Evolutionary conservation across 1,284 basidiomycete species (phyloP).

Genomic region (Exobasidium rhododendri): DNA sequence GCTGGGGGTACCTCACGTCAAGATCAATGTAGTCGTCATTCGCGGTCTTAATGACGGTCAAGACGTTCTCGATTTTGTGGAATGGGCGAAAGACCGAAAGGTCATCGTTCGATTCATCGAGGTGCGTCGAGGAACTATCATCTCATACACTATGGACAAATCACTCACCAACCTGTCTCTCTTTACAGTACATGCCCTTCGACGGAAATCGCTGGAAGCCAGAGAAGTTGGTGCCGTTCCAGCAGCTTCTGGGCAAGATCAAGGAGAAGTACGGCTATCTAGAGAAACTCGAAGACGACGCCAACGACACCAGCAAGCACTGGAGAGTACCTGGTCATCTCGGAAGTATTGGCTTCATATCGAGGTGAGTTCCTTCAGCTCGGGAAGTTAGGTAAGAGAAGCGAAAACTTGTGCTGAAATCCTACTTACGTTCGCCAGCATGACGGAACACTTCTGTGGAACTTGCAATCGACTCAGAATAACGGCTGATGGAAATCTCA

Average conservation of each 20-base stretch:
- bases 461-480: slow-evolving; percentile 78
- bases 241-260: background rate
- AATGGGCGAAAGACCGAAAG: slow-evolving; percentile 65
- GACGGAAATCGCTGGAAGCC: slow-evolving; percentile 70
- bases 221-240: slow-evolving; percentile 8
- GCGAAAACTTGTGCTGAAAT: too few relatives aligned
- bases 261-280: background rate
- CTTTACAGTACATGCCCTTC: slow-evolving; percentile 74
- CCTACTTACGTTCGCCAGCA: slow-evolving; percentile 24
- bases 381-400: too few relatives aligned
- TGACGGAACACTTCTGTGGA: slow-evolving; percentile 80
- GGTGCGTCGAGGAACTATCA: slow-evolving; percentile 49
- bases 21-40: slow-evolving; percentile 77
- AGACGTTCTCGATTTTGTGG: slow-evolving; percentile 68
- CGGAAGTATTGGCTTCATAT: slow-evolving; percentile 78
- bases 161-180: slow-evolving; percentile 9
- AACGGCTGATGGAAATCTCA: slow-evolving; percentile 83
- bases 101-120: slow-evolving; percentile 82
- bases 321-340: slow-evolving; percentile 70
- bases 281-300: slow-evolving; percentile 59
- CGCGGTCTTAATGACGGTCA: slow-evolving; percentile 76
- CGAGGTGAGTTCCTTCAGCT: slow-evolving; percentile 18
- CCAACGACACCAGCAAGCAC: slow-evolving; percentile 76
- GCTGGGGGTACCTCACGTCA: slow-evolving; percentile 57
- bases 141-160: slow-evolving; percentile 58